phyloP scores from a whole-genome alignment of 2,329 filamentous ascomycete genomes.

The Aspergillus pseudoviridinutans region DNA sequence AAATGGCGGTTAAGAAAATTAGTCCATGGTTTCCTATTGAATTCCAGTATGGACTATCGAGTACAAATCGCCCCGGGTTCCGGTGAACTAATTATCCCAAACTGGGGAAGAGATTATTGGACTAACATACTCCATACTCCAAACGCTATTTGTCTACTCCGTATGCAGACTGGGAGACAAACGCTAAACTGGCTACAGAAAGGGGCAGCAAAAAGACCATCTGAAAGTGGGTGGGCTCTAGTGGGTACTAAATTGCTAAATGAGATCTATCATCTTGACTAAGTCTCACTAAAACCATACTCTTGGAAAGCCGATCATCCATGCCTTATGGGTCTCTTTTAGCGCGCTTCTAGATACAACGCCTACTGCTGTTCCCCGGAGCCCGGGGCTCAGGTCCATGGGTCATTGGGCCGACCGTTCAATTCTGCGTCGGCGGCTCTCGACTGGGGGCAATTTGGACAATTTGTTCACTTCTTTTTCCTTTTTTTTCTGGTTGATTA shows the following conservation, averaged over 20 bases:
- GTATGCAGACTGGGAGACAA: neutral
- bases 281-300: slow-evolving; percentile 31
- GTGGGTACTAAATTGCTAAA: slow-evolving; percentile 1
- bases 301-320: slow-evolving; percentile 34
- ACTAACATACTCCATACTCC: neutral
- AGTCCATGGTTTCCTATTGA: neutral
- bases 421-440: slow-evolving; percentile 22
- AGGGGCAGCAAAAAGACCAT: neutral
- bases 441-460: slow-evolving; percentile 8
- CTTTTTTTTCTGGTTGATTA: neutral
- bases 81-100: neutral
- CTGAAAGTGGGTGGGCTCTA: neutral
- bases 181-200: neutral
- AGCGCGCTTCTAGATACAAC: slow-evolving; percentile 27
- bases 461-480: slow-evolving; percentile 7
- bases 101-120: neutral
- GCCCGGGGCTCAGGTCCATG: slow-evolving; percentile 30
- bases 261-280: slow-evolving; percentile 39
- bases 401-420: slow-evolving; percentile 20
- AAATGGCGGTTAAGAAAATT: neutral
- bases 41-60: neutral
- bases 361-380: slow-evolving; percentile 32
- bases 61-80: neutral
- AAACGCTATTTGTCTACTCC: too few species aligned
- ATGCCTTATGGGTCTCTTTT: slow-evolving; percentile 26